Base-by-base conservation (phyloP, 352 stramenopile species). In the Pythium sp. region DNA sequence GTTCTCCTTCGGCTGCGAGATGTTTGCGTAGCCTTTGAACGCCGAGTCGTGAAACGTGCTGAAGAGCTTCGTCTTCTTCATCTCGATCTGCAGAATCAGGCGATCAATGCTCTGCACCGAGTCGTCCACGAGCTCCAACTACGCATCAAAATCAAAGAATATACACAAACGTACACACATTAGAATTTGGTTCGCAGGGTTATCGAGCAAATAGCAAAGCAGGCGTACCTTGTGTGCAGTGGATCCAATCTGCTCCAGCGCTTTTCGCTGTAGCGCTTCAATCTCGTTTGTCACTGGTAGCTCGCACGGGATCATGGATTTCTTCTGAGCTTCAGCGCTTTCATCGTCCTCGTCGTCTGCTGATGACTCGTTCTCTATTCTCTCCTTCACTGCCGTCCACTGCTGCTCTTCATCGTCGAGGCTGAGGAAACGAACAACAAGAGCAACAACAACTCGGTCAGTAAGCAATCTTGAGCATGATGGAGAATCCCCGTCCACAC, bases 21-120 rank as follows among this genome's bases (percentile, higher is more conserved):
- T 64, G 63, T 90, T 80, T 0, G 72, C 70, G 66, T 94, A 94
- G 57, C 82, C 84, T 70, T 91, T 90, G 70, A 94, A 94, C 28
- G 81, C 84, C 59, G 80, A 87, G 62, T 80, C 79, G 65, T 92
- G 83, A 73, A 90, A 93, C n/a, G 84, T 73, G 14, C 75, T 68
- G 64, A 94, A 94, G 2, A 94, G 68, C 58, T 79, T 70, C 1
- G 79, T 69, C 60, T 91, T 91, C 72, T 89, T 84, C 58, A 81
- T 87, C 72, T 92, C 84, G 15, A 81, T 77, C 70, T 91, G 76
- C 46, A 92, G 64, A 26, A 88, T 79, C 58, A 91, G 76, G 32
- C 81, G 79, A 61, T 91, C 84, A 34, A 90, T 75, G 4, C 77
- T 84, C 58, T 77, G 55, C 78, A 91, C 87, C n/a, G 84, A 91